Conservation (phyloP, 345 rosid genomes). For the Heritiera littoralis region DNA sequence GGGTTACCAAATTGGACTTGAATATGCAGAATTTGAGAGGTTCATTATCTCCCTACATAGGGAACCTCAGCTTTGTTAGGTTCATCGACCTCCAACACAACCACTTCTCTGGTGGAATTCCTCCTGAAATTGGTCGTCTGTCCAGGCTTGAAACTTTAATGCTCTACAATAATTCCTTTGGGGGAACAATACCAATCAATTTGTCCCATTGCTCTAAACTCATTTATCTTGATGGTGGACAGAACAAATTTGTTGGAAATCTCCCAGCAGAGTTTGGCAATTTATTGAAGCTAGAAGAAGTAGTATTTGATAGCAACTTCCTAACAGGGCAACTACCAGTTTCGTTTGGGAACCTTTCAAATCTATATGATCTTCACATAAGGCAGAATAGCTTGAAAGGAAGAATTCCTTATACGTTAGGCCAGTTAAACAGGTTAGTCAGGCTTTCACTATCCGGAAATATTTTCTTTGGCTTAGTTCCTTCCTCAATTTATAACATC, state of each 20-base stretch:
- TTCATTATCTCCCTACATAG: conserved; percentile 24
- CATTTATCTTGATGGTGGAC: rapidly evolving
- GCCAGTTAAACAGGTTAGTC: not conserved
- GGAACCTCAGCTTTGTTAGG: conserved; percentile 30
- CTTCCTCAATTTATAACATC: conserved; percentile 22
- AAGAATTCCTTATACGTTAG: not conserved
- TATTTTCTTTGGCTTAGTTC: conserved; percentile 13
- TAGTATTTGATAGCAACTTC: rapidly evolving
- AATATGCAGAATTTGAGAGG: not conserved
- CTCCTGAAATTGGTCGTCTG: conserved; percentile 18
- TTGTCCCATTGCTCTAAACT: conserved; percentile 23
- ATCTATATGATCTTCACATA: too few relatives aligned
- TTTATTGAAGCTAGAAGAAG: not conserved
- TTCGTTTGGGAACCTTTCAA: conserved; percentile 19
- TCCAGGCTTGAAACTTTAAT: not conserved
- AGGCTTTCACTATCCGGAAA: rapidly evolving
- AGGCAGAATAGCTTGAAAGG: too few relatives aligned
- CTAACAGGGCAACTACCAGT: conserved; percentile 24
- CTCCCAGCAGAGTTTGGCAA: not conserved
- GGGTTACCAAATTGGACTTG: conserved; percentile 11
- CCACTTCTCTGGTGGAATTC: not conserved
- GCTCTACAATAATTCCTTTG: not conserved
- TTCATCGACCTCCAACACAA: conserved; percentile 1
- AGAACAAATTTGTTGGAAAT: conserved; percentile 12
- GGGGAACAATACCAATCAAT: conserved; percentile 22